Conservation (phyloP, 2,329 filamentous ascomycete genomes). For the Endoconidiophora laricicola region DNA sequence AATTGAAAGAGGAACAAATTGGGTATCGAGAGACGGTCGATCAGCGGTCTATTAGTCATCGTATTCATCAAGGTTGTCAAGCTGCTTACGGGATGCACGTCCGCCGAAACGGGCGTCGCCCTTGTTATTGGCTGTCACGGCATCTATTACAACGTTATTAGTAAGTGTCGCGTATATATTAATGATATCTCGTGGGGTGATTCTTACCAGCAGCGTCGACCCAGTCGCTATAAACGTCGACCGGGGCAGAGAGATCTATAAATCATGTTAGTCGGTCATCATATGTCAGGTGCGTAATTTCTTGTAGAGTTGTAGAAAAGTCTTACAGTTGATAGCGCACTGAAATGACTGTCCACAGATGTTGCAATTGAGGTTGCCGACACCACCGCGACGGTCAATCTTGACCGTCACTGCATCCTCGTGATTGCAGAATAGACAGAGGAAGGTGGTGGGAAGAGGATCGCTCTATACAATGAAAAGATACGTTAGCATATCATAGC, state of each 20-base stretch:
- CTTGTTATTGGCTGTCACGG: conserved; percentile 9
- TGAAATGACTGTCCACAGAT: conserved; percentile 90
- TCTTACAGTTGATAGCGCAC: conserved; percentile 76
- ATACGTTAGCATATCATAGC: neutral
- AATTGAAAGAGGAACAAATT: neutral
- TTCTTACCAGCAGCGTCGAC: conserved; percentile 63
- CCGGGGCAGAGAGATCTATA: conserved; percentile 68
- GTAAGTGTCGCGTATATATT: neutral
- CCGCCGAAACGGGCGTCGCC: conserved; percentile 8
- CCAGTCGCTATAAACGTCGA: conserved; percentile 97
- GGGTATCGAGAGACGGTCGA: neutral
- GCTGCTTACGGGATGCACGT: conserved; percentile 8
- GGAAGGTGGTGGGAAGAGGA: conserved; percentile 66
- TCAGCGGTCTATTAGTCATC: conserved; percentile 6
- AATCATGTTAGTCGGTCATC: neutral
- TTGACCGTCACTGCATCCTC: conserved; percentile 84
- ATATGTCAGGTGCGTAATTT: neutral
- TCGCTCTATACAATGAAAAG: conserved; percentile 35
- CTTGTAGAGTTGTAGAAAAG: neutral
- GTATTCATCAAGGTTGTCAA: conserved; percentile 9
- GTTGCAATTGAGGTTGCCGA: conserved; percentile 77
- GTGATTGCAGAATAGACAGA: conserved; percentile 96
- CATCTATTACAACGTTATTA: conserved; percentile 1
- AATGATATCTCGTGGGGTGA: neutral
- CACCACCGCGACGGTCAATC: conserved; percentile 79